Evolutionary conservation across 345 rosid genomes (phyloP).

Genomic region (Laguncularia racemosa): DNA sequence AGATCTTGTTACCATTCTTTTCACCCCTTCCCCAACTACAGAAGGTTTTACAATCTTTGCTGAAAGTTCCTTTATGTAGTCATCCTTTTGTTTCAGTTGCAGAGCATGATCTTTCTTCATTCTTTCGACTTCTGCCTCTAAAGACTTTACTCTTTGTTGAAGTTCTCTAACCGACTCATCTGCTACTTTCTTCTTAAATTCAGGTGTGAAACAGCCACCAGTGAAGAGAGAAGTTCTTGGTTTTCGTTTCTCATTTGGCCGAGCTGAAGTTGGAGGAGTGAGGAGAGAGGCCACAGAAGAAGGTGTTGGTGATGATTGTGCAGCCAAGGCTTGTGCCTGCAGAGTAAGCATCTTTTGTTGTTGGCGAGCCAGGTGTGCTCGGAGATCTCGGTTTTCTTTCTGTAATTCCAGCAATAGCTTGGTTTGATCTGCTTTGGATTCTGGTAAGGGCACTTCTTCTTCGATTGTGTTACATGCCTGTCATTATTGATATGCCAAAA

Average conservation of each 20-base stretch:
- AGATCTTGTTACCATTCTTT: slow-evolving; percentile 48
- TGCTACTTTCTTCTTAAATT: slow-evolving; percentile 41
- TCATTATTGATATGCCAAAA: not conserved
- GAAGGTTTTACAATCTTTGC: slow-evolving; percentile 38
- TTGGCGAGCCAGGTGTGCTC: slow-evolving; percentile 63
- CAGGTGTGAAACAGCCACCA: slow-evolving; percentile 74
- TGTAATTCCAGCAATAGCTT: slow-evolving; percentile 76
- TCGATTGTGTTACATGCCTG: slow-evolving; percentile 51
- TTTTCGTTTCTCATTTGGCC: slow-evolving; percentile 45
- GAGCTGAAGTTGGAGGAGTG: slow-evolving; percentile 72
- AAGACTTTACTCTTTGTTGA: slow-evolving; percentile 46
- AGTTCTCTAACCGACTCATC: slow-evolving; percentile 54
- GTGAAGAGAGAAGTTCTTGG: slow-evolving; percentile 61
- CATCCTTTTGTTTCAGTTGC: slow-evolving; percentile 75
- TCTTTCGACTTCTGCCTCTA: slow-evolving; percentile 68
- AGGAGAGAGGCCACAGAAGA: slow-evolving; percentile 57
- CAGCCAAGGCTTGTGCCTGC: slow-evolving; percentile 67
- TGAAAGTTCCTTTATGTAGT: slow-evolving; percentile 42
- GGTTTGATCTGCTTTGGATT: slow-evolving; percentile 47
- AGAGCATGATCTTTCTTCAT: slow-evolving; percentile 67
- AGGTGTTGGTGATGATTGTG: slow-evolving; percentile 60
- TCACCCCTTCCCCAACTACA: slow-evolving; percentile 22
- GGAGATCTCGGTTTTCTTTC: slow-evolving; percentile 75
- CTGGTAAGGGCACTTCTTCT: slow-evolving; percentile 40
- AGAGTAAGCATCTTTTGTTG: slow-evolving; percentile 65